A percentile compares a stretch with the other conserved stretches of the same genome.
phyloP scores from a whole-genome alignment of 2,329 filamentous ascomycete species.

The Aspergillus glaucus region DNA sequence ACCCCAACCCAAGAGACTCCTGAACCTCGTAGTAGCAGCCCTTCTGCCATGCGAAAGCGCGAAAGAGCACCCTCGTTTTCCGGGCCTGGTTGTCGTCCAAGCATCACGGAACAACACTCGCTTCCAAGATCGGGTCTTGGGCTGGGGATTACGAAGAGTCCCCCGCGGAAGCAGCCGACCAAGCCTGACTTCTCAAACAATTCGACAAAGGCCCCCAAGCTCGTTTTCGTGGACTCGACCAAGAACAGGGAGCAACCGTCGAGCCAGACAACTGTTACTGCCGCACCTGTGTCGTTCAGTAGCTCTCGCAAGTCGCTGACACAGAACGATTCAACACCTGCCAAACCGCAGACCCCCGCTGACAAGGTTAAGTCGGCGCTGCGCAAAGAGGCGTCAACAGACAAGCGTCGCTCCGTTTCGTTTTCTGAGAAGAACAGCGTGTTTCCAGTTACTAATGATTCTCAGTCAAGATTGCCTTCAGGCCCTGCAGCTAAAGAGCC shows the following conservation, averaged over 20 bases:
- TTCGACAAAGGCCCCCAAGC: too few species aligned
- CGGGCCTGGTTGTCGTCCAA: constrained; percentile 11
- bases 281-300: constrained; percentile 5
- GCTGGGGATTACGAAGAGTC: constrained; percentile 23
- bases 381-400: constrained; percentile 17
- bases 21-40: constrained; percentile 8
- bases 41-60: constrained; percentile 8
- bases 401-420: constrained; percentile 21
- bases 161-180: constrained; percentile 12
- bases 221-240: neutral
- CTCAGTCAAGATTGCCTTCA: constrained; percentile 5
- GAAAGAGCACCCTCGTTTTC: constrained; percentile 17
- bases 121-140: constrained; percentile 14
- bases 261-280: constrained; percentile 1
- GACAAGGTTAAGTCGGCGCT: constrained; percentile 18
- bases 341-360: constrained; percentile 8
- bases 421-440: constrained; percentile 17
- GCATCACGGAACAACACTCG: constrained; percentile 9
- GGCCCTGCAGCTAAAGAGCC: constrained; percentile 3
- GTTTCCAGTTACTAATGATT: constrained; percentile 1
- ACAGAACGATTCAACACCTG: constrained; percentile 8
- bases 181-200: constrained; percentile 1
- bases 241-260: neutral
- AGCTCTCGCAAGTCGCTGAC: constrained; percentile 7
- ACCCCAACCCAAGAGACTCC: constrained; percentile 2